Base-by-base conservation (phyloP, 345 rosid genomes). In the Lagerstroemia speciosa region DNA sequence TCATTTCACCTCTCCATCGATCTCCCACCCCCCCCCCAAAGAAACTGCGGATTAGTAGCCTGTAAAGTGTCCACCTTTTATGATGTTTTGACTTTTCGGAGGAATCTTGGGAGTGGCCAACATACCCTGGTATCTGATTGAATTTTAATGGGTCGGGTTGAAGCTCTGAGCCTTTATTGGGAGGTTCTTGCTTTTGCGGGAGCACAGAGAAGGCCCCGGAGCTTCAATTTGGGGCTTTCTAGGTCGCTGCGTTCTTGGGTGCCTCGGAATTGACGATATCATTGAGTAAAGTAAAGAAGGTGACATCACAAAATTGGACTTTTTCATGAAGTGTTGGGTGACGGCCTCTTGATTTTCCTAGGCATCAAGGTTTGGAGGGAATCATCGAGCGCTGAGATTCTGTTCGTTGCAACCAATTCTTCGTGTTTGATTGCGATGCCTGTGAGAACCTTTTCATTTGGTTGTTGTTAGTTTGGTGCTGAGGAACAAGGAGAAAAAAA, bases 341-440 rank as follows among this genome's bases (percentile, higher is more conserved):
- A 45, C 34, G 74, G 69, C 16, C 32, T 73, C 57, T 38, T 57
- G 30, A 27, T 64, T 67, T 41, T 61, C 70, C 37, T 33, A 53
- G 52, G 65, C 69, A 37, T 40, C 55, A 27, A 50, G 65, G 24
- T 45, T 26, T 71, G 6, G 19, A 31, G 22, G 68, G 38, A 34
- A 72, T 45, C 52, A 55, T 38, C 72, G 38, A 32, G 67, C 41
- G 30, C 71, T 71, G 76, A 69, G 77, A 70, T 68, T 66, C 69
- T 66, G 69, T 48, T 76, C 46, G 76, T 78, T 73, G 29, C 75
- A 78, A 58, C 76, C 72, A 63, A 68, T 77, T 67, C 69, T 74
- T n/a, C 29, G 43, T n/a, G 41, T 57, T 33, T 67, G 66, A 58
- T 63, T 31, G 33, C 14, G 50, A 68, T 62, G 30, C 71, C 33